Base-by-base conservation (phyloP, 2,329 filamentous ascomycete genomes). In the Scytalidium sp. region DNA sequence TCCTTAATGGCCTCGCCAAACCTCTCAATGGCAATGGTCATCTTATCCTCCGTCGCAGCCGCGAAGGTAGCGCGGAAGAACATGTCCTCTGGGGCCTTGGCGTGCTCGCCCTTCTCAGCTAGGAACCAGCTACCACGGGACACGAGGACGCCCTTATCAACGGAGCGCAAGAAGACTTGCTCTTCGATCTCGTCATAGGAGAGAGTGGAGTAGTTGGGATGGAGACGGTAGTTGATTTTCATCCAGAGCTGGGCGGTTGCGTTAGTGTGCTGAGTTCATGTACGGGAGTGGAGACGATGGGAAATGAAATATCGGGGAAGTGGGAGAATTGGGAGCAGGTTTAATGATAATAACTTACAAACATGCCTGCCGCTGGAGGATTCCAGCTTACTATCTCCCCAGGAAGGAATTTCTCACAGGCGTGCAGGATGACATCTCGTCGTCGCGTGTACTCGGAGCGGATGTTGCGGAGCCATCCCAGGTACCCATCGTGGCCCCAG, bases 41-140 rank as follows among this genome's bases (percentile, higher is more conserved):
- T 91, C 57, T 84, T 81, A 48, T 84, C 80, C 13, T 79, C 76
- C 11, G 81, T 84, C 2, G 91, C 91, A 32, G 91, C 85, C 1
- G 93, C 92, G 72, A 88, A 99, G 0, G 93, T 99, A 3, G 89
- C 84, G 46, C 94, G 81, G 76, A 97, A 95, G 73, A 90, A 97
- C 10, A 76, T 74, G 8, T 76, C 75, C 3, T 70, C 75, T 62
- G 61, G 61, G 45, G 75, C 73, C 47, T 71, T 67, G 10, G 13
- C 32, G 15, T 7, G 13, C 5, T 36, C 32, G 8, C 73, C 75
- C 41, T 78, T 79, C 64, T 94, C 87, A 1, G 92, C 88, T 51
- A 83, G 80, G 78, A 97, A 99, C 92, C 92, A 99, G 43, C 85
- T 92, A 3, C 94, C 94, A 43, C 88, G 80, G 51, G 88, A 90